Evolutionary conservation across 2,329 filamentous ascomycete species (phyloP).

Genomic region (Zasmidium angulare): DNA sequence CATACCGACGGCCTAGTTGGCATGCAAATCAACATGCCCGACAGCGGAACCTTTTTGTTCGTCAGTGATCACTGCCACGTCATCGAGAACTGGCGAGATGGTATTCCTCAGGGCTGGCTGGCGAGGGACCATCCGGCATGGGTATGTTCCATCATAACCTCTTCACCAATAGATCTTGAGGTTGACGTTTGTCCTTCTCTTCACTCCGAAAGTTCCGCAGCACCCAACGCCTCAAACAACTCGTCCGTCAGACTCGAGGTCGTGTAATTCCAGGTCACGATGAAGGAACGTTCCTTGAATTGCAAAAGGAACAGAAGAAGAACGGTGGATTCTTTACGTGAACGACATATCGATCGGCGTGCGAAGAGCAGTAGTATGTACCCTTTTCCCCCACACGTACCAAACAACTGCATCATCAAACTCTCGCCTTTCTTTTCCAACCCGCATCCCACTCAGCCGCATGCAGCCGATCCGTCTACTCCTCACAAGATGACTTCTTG

Average conservation of each 20-base stretch:
- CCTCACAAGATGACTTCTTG: not conserved
- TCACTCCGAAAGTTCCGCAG: conserved; percentile 29
- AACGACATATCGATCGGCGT: not conserved
- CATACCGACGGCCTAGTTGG: conserved; percentile 38
- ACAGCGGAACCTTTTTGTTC: conserved; percentile 36
- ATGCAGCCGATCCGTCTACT: not conserved
- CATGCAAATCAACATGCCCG: conserved; percentile 38
- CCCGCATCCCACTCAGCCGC: conserved; percentile 6
- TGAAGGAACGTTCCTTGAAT: conserved; percentile 32
- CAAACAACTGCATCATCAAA: not conserved
- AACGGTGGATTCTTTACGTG: conserved; percentile 21
- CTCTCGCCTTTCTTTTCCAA: not conserved
- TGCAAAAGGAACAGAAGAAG: conserved; percentile 17
- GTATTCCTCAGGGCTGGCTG: conserved; percentile 38
- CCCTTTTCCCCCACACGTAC: not conserved
- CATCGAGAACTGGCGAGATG: conserved; percentile 39
- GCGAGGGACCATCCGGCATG: conserved; percentile 38
- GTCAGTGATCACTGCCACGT: conserved; percentile 39
- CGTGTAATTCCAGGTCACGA: conserved; percentile 39
- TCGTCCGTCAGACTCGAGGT: conserved; percentile 32
- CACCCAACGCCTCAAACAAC: conserved; percentile 35
- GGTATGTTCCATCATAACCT: conserved; percentile 6
- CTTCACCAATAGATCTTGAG: not conserved
- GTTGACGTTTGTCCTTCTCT: not conserved
- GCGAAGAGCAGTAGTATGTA: not conserved